Evolutionary conservation across 1,284 basidiomycete genomes (phyloP).

Genomic region (Irpex rosettiformis): DNA sequence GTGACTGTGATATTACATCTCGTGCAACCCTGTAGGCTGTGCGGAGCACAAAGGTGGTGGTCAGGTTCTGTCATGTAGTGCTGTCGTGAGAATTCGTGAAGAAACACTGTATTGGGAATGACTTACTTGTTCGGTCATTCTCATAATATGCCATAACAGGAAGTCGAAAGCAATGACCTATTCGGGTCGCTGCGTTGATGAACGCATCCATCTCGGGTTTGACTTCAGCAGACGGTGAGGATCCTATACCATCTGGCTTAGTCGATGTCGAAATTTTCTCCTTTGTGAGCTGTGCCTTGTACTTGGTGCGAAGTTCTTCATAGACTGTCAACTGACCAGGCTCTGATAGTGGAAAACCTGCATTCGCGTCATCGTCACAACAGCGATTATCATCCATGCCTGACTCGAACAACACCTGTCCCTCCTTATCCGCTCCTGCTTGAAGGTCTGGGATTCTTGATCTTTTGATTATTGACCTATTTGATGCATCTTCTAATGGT

Average conservation of each 20-base stretch:
- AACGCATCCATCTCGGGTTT: background rate
- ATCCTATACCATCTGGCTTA: background rate
- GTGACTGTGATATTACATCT: background rate
- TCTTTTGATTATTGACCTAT: constrained; percentile 5
- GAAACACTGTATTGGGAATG: background rate
- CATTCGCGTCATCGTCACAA: too few relatives aligned
- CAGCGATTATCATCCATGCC: too few relatives aligned
- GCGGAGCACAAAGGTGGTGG: background rate
- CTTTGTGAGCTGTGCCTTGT: background rate
- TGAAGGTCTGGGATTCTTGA: background rate
- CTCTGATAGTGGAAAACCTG: constrained; percentile 2
- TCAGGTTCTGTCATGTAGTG: background rate
- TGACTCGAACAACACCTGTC: too few relatives aligned
- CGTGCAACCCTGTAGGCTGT: background rate
- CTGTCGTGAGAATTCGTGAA: background rate
- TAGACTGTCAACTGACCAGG: background rate
- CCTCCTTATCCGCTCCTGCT: too few relatives aligned
- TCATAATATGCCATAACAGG: constrained; percentile 6
- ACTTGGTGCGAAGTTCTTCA: background rate
- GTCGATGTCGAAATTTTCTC: background rate
- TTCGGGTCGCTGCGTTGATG: background rate
- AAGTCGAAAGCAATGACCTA: background rate
- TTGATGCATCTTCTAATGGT: background rate
- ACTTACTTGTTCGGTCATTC: constrained; percentile 5
- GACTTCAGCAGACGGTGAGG: background rate